Evolutionary conservation across 352 stramenopile species (phyloP).

Genomic region (Globisporangium polare): DNA sequence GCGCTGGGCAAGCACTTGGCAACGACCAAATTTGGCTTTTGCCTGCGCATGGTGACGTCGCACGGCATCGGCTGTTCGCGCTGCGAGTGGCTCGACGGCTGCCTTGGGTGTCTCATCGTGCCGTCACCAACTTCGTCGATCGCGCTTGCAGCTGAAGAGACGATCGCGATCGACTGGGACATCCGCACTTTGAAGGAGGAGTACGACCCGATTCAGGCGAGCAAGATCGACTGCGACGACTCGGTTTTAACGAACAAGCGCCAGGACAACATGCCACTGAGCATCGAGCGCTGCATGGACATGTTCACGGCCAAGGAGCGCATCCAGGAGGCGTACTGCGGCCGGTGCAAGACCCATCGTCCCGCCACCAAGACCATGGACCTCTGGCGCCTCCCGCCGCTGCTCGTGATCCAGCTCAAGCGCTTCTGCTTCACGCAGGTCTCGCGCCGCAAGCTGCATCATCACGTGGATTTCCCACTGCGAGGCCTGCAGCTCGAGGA

Average conservation of each 20-base stretch:
- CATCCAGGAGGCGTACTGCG: constrained; percentile 78
- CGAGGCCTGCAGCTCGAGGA: constrained; percentile 87
- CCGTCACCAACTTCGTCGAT: constrained; percentile 43
- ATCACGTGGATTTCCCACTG: constrained; percentile 95
- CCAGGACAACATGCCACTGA: constrained; percentile 77
- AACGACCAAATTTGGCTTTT: constrained; percentile 80
- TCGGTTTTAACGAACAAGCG: constrained; percentile 60
- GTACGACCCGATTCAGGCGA: constrained; percentile 83
- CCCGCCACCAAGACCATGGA: constrained; percentile 95
- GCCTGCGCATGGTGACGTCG: constrained; percentile 74
- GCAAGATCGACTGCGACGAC: constrained; percentile 68
- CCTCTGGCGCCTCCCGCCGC: constrained; percentile 95
- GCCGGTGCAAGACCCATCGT: constrained; percentile 87
- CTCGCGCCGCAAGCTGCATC: constrained; percentile 92
- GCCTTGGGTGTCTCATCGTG: constrained; percentile 77
- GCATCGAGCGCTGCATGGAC: constrained; percentile 78
- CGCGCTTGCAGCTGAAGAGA: constrained; percentile 65
- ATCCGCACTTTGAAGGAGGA: constrained; percentile 84
- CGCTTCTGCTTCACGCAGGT: constrained; percentile 97
- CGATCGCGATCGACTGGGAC: constrained; percentile 88
- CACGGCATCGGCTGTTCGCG: constrained; percentile 80
- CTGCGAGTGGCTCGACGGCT: constrained; percentile 88
- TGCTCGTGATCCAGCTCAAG: constrained; percentile 99
- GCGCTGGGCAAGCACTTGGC: constrained; percentile 63
- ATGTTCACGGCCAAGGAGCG: constrained; percentile 84